Evolutionary conservation across 116 monocot species (phyloP).

Genomic region (Trichopus zeylanicus): DNA sequence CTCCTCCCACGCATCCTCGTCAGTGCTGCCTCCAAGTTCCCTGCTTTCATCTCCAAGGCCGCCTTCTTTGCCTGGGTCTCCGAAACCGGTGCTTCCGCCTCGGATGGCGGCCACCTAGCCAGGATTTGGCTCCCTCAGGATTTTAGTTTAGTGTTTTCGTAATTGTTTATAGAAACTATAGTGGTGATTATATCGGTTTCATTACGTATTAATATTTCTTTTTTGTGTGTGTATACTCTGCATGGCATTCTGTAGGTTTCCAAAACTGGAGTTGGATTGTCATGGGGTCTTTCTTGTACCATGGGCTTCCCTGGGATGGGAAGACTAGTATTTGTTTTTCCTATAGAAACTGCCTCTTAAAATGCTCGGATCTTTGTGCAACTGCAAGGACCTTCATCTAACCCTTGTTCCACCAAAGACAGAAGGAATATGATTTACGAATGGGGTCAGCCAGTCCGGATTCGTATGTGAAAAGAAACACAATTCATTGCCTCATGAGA

Average conservation of each 20-base stretch:
- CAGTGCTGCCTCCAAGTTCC: too few species aligned
- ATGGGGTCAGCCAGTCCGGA: conserved; percentile 3
- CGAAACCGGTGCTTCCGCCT: too few species aligned
- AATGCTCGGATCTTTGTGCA: conserved; percentile 10
- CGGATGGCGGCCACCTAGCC: too few species aligned
- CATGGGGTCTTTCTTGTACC: conserved; percentile 56
- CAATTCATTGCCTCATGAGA: background rate
- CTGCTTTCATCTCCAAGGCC: too few species aligned
- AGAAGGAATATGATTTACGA: conserved; percentile 4
- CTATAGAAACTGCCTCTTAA: conserved; percentile 15
- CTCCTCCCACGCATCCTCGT: too few species aligned
- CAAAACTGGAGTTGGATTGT: conserved; percentile 57
- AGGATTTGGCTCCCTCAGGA: too few species aligned
- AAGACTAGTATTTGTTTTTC: conserved; percentile 39
- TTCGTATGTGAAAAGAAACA: conserved; percentile 5
- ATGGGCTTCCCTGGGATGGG: conserved; percentile 61
- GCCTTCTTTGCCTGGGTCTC: too few species aligned
- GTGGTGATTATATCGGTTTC: background rate
- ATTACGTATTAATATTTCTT: background rate
- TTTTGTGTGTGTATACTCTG: background rate
- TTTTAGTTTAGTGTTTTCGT: background rate
- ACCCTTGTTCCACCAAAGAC: conserved; percentile 21
- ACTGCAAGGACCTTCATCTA: conserved; percentile 47
- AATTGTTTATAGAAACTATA: background rate
- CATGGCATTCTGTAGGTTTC: conserved; percentile 29